Conservation (phyloP, 1,284 basidiomycete genomes). For the Leccinum proliferum region DNA sequence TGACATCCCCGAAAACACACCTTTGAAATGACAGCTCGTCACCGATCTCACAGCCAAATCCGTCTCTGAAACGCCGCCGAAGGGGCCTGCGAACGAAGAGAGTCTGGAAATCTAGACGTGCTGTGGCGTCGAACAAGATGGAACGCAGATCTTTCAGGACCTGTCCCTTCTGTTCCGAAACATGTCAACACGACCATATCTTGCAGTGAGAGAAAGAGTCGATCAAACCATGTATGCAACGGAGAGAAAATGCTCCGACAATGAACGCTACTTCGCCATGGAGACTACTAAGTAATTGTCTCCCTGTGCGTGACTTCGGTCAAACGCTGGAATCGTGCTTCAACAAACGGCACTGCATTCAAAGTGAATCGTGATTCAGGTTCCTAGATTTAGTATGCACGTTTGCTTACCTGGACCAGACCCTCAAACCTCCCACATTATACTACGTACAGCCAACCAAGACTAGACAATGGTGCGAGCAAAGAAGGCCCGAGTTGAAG, state of each 20-base stretch:
- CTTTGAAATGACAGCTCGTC: constrained; percentile 69
- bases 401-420: constrained; percentile 59
- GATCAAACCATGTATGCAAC: constrained; percentile 61
- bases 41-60: constrained; percentile 72
- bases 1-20: constrained; percentile 75
- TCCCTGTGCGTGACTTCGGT: constrained; percentile 50
- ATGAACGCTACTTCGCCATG: constrained; percentile 32
- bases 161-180: constrained; percentile 56
- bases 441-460: constrained; percentile 65
- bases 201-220: background rate
- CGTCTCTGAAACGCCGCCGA: constrained; percentile 76
- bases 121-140: constrained; percentile 26
- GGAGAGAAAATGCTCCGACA: constrained; percentile 61
- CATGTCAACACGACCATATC: constrained; percentile 2
- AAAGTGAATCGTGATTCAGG: constrained; percentile 1
- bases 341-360: constrained; percentile 39
- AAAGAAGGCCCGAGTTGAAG: no score
- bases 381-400: background rate
- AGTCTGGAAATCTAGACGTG: constrained; percentile 34
- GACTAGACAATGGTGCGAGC: constrained; percentile 32
- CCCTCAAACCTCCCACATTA: constrained; percentile 77
- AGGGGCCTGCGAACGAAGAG: constrained; percentile 62
- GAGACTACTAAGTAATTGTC: constrained; percentile 15
- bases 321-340: constrained; percentile 76
- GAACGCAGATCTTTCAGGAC: constrained; percentile 75